Conservation (phyloP, 352 stramenopile genomes). For the Phytophthora niederhauseri region DNA sequence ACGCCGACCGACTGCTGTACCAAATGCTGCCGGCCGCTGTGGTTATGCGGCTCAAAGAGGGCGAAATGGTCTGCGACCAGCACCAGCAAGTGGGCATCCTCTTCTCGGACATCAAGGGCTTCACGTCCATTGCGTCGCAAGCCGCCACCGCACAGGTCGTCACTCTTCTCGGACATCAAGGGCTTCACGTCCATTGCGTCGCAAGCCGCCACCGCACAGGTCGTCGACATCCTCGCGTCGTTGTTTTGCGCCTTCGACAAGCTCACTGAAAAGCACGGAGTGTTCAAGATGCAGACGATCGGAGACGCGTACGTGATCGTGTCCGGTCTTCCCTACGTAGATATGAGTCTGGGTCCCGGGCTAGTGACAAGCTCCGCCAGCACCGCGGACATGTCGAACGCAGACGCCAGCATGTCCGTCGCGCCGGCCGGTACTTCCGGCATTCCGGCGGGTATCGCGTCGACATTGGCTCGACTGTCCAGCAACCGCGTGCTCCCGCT, state of each 20-base stretch:
- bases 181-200: constrained; percentile 92
- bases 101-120: constrained; percentile 93
- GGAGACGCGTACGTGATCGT: constrained; percentile 94
- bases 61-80: constrained; percentile 84
- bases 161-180: constrained; percentile 92
- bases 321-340: constrained; percentile 83
- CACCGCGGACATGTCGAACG: constrained; percentile 29
- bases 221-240: constrained; percentile 92
- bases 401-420: constrained; percentile 25
- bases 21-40: constrained; percentile 88
- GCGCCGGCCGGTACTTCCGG: constrained; percentile 2
- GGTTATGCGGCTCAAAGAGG: constrained; percentile 86
- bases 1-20: constrained; percentile 82
- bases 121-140: constrained; percentile 90
- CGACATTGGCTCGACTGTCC: constrained; percentile 27
- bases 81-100: constrained; percentile 90
- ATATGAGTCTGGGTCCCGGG: constrained; percentile 79
- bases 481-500: constrained; percentile 66
- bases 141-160: constrained; percentile 89
- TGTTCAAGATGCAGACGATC: constrained; percentile 95
- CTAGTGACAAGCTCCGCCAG: constrained; percentile 35
- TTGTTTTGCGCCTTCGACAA: constrained; percentile 93
- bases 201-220: constrained; percentile 81
- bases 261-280: constrained; percentile 91
- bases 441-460: constrained; percentile 7